These are phyloP conservation scores for Fraxinus sp. DNA, from an alignment of 305 asterid species.

Conservation along the genomic window DNA sequence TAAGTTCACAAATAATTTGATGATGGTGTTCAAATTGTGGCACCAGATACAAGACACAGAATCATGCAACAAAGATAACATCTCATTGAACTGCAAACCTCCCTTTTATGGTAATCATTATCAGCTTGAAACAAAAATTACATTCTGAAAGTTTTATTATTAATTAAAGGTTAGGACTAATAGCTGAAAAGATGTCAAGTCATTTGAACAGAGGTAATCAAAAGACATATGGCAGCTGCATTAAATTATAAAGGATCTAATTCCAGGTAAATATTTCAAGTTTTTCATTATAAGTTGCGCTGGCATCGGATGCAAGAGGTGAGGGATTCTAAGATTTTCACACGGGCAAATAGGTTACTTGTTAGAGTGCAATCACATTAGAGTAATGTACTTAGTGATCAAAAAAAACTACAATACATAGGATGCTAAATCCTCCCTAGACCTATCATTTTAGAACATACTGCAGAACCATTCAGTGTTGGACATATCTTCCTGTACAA, in stretches of 20 bases:
- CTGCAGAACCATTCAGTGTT: background rate
- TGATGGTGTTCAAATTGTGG: background rate
- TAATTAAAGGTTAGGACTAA: background rate
- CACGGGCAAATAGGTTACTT: background rate
- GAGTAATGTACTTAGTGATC: background rate
- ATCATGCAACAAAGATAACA: background rate
- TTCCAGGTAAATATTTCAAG: background rate
- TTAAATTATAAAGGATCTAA: background rate
- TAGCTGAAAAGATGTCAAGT: background rate
- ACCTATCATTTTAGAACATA: background rate
- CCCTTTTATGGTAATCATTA: background rate
- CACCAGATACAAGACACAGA: background rate
- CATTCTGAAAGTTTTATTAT: background rate
- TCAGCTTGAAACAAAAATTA: background rate
- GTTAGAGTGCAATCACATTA: background rate
- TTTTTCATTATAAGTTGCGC: background rate
- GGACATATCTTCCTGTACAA: background rate
- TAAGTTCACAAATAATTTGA: background rate
- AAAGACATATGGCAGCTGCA: background rate
- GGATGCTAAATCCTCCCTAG: background rate
- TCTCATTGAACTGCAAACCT: background rate
- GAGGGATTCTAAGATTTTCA: background rate
- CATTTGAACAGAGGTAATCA: background rate
- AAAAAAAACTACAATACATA: background rate
- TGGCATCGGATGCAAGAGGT: background rate